A percentile compares a stretch with the other conserved stretches of the same genome.
Conservation (phyloP, 2,329 filamentous ascomycete genomes). For the Pestalotiopsis sp. region DNA sequence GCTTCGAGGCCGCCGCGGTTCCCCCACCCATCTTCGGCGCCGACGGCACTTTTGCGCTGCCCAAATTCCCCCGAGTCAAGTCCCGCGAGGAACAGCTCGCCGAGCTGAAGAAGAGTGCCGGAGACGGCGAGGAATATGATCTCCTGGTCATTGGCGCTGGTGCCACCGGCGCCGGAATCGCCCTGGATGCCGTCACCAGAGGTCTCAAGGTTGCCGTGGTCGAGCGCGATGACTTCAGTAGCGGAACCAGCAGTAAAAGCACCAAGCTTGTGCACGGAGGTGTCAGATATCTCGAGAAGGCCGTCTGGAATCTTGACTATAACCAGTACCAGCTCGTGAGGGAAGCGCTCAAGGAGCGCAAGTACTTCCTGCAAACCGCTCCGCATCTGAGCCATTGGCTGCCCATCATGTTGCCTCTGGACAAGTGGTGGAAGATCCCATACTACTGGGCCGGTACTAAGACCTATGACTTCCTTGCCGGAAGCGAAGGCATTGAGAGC, state of each 20-base stretch:
- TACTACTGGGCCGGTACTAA: constrained; percentile 82
- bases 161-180: constrained; percentile 72
- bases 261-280: constrained; percentile 80
- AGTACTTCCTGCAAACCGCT: constrained; percentile 75
- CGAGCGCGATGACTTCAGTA: constrained; percentile 74
- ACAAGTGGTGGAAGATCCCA: constrained; percentile 77
- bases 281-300: constrained; percentile 75
- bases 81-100: constrained; percentile 66
- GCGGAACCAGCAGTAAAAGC: constrained; percentile 74
- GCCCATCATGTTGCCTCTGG: constrained; percentile 75
- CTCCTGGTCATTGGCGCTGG: constrained; percentile 72
- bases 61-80: constrained; percentile 66
- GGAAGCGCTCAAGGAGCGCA: constrained; percentile 73
- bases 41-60: constrained; percentile 68
- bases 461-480: constrained; percentile 82
- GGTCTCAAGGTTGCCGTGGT: constrained; percentile 73
- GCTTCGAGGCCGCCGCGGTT: constrained; percentile 67
- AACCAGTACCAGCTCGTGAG: constrained; percentile 72
- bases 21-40: constrained; percentile 71
- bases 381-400: constrained; percentile 75
- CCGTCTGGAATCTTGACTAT: constrained; percentile 76
- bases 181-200: constrained; percentile 71
- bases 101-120: constrained; percentile 53
- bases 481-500: constrained; percentile 84
- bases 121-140: constrained; percentile 61